Evolutionary conservation across 768 basidiomycete genomes (phyloP).

Genomic region (Leccinum obscurum): DNA sequence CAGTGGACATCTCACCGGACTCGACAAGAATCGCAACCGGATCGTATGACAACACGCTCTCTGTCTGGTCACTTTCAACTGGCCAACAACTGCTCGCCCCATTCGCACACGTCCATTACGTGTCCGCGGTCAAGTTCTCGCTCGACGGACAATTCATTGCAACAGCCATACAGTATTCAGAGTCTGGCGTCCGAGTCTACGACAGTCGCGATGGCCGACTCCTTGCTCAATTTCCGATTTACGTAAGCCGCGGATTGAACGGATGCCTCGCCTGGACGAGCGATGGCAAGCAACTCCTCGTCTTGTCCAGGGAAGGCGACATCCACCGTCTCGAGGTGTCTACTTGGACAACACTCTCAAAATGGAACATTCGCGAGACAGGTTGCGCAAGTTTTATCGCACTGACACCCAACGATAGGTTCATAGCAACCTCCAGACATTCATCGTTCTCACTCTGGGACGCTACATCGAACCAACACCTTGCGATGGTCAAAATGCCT

Average conservation of each 20-base stretch:
- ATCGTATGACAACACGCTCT: not conserved
- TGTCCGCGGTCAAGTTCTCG: not conserved
- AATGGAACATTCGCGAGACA: no score
- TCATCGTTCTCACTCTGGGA: not conserved
- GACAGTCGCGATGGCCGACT: not conserved
- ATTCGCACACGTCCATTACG: not conserved
- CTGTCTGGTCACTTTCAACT: not conserved
- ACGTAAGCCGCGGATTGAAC: no score
- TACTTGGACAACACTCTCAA: no score
- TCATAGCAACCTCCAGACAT: not conserved
- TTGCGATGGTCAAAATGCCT: not conserved
- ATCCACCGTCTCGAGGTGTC: not conserved
- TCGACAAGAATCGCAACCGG: not conserved
- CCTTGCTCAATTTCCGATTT: no score
- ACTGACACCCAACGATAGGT: not conserved
- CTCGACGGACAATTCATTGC: not conserved
- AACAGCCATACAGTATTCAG: not conserved
- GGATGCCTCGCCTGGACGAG: not conserved
- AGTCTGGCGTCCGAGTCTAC: not conserved
- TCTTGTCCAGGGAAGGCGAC: not conserved
- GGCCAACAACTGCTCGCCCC: not conserved
- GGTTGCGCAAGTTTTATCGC: not conserved
- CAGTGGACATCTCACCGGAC: not conserved
- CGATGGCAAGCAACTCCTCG: not conserved
- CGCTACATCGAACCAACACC: not conserved